Evolutionary conservation across 2,329 filamentous ascomycete genomes (phyloP), one percentile per base, ranked within the genome.

Genomic region (Zymoseptoria passerinii): DNA sequence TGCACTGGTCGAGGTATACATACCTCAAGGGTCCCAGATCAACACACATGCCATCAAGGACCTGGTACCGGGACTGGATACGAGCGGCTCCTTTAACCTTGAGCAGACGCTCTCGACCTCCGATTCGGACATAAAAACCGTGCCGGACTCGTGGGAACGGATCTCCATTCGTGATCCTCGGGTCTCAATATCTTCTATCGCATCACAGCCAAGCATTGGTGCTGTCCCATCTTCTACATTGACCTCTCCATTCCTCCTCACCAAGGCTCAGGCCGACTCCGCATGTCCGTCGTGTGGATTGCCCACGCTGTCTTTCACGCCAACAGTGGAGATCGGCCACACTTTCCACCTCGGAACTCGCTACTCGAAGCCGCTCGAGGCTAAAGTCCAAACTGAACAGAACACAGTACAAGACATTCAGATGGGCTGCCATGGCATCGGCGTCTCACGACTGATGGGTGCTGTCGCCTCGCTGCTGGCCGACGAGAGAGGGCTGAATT

Each of bases 341-440:
- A 97, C 94, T 0, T 99, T 99, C 75, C 86, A 95, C 72, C 84
- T 99, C 1, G 92, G 92, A 9, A 92, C 89, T 1, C 84, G 92
- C 28, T 99, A 99, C 76, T 92, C 88, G 23, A 78, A 83, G 19
- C 87, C 90, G 0, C 79, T 99, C 0, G 76, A 81, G 7, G 88
- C 89, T 1, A 78, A 74, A 0, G 81, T 94, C 2, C 65, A 69
- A n/a, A 61, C 67, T 51, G 66, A 64, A n/a, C 69, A 64, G 27
- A 69, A 72, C 28, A 63, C 74, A 16, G 71, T 72, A 8, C 78
- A 84, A 0, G 79, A 85, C 0, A 81, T 96, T 68, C 84, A 95
- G 64, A 99, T 99, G 94, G 94, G 94, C 57, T 99, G 94, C 71
- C 90, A 96, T 70, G 94, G 94, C 0, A 95, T 99, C 61, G 94